A percentile compares a stretch with the other conserved stretches of the same genome.
phyloP scores from a whole-genome alignment of 352 stramenopile genomes.

The Phytophthora brassicae region DNA sequence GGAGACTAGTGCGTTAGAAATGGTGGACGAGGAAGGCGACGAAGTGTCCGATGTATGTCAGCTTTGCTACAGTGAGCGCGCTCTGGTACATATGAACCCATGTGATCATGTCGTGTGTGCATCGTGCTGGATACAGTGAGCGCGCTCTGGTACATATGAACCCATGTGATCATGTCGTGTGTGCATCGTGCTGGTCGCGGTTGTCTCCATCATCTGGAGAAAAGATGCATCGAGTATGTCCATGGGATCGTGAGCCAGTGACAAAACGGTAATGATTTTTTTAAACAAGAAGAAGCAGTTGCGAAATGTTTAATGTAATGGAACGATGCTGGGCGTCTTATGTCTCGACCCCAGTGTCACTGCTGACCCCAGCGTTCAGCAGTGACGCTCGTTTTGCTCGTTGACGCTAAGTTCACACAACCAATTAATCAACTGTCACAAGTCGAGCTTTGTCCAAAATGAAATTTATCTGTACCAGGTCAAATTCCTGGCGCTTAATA shows the following conservation, averaged over 20 bases:
- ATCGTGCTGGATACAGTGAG: conserved; percentile 38
- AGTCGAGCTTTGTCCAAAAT: too few relatives aligned
- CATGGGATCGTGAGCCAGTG: conserved; percentile 64
- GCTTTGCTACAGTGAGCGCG: conserved; percentile 46
- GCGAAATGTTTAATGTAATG: too few relatives aligned
- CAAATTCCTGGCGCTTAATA: too few relatives aligned
- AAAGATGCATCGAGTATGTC: conserved; percentile 42
- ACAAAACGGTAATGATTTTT: conserved; percentile 29
- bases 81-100: conserved; percentile 56
- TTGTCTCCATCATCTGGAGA: conserved; percentile 37
- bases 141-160: conserved; percentile 54
- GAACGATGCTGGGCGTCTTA: too few relatives aligned
- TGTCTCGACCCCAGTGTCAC: too few relatives aligned
- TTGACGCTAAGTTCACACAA: too few relatives aligned
- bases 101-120: conserved; percentile 53
- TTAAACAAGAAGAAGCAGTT: too few relatives aligned
- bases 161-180: conserved; percentile 55
- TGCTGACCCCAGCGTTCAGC: too few relatives aligned
- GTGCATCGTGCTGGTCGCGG: conserved; percentile 47
- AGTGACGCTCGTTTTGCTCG: too few relatives aligned
- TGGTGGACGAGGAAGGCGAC: conserved; percentile 28
- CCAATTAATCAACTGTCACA: too few relatives aligned
- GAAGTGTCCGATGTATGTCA: conserved; percentile 34
- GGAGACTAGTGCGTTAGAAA: conserved; percentile 29
- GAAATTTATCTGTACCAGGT: too few relatives aligned